Conservation (phyloP, 2,329 filamentous ascomycete genomes). For the Pezicula neosporulosa region DNA sequence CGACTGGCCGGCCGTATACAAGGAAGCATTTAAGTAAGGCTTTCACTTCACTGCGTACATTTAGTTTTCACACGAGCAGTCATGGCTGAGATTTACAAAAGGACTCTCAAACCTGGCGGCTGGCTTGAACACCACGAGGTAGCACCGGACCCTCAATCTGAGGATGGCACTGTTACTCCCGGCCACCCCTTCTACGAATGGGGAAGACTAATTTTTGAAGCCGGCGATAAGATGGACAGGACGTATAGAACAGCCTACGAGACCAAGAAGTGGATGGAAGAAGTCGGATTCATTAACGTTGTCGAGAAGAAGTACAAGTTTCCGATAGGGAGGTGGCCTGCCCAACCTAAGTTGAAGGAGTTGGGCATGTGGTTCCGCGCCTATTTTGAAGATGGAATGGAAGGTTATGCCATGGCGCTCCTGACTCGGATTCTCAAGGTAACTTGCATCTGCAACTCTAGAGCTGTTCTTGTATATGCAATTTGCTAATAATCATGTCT, state of each 20-base stretch:
- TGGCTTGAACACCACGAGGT: constrained; percentile 19
- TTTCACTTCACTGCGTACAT: background rate
- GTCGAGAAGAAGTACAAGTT: constrained; percentile 34
- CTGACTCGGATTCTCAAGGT: too few species aligned
- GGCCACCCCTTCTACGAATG: constrained; percentile 29
- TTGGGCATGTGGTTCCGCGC: constrained; percentile 10
- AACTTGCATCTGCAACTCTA: too few species aligned
- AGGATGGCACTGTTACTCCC: constrained; percentile 40
- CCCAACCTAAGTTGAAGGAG: constrained; percentile 22
- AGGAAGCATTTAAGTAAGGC: constrained; percentile 6
- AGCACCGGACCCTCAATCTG: constrained; percentile 26
- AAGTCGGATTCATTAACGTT: constrained; percentile 27
- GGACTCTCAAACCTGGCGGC: constrained; percentile 14
- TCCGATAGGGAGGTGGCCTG: constrained; percentile 50
- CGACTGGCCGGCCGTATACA: constrained; percentile 42
- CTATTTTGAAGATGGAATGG: constrained; percentile 9
- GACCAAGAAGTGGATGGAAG: constrained; percentile 16
- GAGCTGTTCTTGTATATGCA: too few species aligned
- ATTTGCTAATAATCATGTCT: too few species aligned
- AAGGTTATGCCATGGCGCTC: constrained; percentile 1
- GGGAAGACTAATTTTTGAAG: constrained; percentile 7
- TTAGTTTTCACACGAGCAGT: background rate
- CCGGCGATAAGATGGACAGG: constrained; percentile 30
- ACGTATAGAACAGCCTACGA: constrained; percentile 25
- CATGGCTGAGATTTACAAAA: constrained; percentile 1